phyloP scores from a whole-genome alignment of 1,284 basidiomycete genomes.

The Heterobasidion irregulare region DNA sequence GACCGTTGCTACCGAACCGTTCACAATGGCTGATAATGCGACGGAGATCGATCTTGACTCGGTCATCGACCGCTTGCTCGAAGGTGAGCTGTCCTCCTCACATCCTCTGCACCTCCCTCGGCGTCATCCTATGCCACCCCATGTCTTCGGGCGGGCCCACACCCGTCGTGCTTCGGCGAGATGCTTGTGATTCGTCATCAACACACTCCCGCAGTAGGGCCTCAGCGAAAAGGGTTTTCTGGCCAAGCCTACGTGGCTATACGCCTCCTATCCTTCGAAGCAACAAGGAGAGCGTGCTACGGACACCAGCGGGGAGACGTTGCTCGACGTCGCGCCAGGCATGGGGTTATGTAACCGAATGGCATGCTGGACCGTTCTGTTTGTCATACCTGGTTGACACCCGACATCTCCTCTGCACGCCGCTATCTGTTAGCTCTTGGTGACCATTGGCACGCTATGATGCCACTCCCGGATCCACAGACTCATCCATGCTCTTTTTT shows the following conservation, averaged over 20 bases:
- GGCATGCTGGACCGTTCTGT: not conserved
- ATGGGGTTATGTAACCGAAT: not conserved
- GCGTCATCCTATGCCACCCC: not conserved
- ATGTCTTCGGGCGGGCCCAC: not conserved
- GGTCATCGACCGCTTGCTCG: conserved; percentile 93
- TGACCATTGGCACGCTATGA: not conserved
- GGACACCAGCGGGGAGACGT: not conserved
- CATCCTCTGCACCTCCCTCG: not conserved
- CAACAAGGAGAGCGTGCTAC: not conserved
- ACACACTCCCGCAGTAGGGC: not conserved
- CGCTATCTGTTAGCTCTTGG: not conserved
- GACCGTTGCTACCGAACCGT: not conserved
- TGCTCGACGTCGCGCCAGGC: not conserved
- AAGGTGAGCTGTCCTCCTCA: conserved; percentile 65
- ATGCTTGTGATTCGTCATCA: not conserved
- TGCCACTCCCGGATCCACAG: not conserved
- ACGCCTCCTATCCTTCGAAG: not conserved
- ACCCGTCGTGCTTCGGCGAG: not conserved
- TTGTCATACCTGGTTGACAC: not conserved
- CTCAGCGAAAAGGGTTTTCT: not conserved
- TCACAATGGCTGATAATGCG: conserved; percentile 49
- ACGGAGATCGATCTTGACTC: conserved; percentile 96
- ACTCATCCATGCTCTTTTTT: not conserved
- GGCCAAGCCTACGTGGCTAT: not conserved
- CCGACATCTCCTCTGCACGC: not conserved